Evolutionary conservation across 2,329 filamentous ascomycete genomes (phyloP), one percentile per base, ranked within the genome.

Genomic region (Stemphylium vesicarium): DNA sequence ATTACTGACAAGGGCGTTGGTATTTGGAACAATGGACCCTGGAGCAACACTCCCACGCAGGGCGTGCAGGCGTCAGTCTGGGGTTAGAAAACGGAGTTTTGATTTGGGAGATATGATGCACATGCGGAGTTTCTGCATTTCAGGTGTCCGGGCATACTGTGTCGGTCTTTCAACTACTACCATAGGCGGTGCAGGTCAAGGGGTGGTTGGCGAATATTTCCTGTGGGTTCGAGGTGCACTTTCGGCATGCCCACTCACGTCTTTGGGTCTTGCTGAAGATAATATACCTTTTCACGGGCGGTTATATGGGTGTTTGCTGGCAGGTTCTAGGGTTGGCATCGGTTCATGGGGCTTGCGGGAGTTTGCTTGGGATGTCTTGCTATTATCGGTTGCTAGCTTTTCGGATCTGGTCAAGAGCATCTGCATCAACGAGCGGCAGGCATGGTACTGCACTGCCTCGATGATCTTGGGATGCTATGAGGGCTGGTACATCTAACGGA

Each of bases 21-120:
- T 38, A 79, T 80, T 59, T 96, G 93, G 93, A 88, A 87, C 71
- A 89, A 90, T 63, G 89, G 88, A 35, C 91, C 94, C 40, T 96
- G 93, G 93, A 90, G 92, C 56, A 90, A 88, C 62, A 86, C 87
- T 45, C 59, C 70, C 35, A 72, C 65, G 50, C 86, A 96, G 58
- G 91, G 92, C 62, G 90, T 93, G 58, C 92, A 96, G 75, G 92
- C 93, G 62, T 96, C 92, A 62, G 94, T 97, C 65, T 98, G 93
- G 93, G 93, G 93, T 67, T 97, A 88, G 31, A 55, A 69, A 58
- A 45, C 29, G 64, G 64, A 70, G 51, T 71, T 70, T 72, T 70
- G 65, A 63, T 68, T 68, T 56, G 63, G 71, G 64, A 71, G 67
- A 72, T 54, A 70, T 62, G 68, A 75, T 71, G 72, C 70, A 73